Evolutionary conservation across 345 rosid species (phyloP).

Genomic region (Cochlearia excelsa): DNA sequence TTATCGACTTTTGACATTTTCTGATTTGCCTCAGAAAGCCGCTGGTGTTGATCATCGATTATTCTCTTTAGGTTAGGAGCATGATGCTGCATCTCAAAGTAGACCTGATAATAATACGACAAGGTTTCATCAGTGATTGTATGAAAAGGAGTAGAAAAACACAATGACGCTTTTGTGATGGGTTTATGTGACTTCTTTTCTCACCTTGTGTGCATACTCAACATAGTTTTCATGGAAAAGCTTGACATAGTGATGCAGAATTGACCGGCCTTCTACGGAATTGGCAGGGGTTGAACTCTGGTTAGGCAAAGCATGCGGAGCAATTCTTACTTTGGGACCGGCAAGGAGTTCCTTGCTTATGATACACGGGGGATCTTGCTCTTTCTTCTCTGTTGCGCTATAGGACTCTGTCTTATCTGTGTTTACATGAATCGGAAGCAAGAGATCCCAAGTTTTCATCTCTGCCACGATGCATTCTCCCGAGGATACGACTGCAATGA

Average conservation of each 20-base stretch:
- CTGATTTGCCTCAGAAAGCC: constrained; percentile 55
- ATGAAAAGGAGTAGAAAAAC: constrained; percentile 6
- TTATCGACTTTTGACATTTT: constrained; percentile 64
- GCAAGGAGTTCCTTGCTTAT: constrained; percentile 85
- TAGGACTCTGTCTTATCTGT: constrained; percentile 36
- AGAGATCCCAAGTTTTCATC: constrained; percentile 77
- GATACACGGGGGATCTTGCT: constrained; percentile 50
- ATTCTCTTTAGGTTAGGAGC: constrained; percentile 79
- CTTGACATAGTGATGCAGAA: constrained; percentile 82
- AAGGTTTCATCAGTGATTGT: not conserved
- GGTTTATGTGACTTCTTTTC: constrained; percentile 20
- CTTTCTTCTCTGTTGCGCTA: constrained; percentile 42
- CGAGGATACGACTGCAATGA: constrained; percentile 59
- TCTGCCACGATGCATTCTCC: constrained; percentile 82
- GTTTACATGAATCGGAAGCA: constrained; percentile 68
- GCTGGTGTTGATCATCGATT: constrained; percentile 65
- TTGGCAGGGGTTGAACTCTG: constrained; percentile 73
- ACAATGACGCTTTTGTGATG: constrained; percentile 1
- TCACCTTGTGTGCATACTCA: constrained; percentile 95
- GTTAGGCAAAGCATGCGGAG: constrained; percentile 73
- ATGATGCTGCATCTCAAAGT: constrained; percentile 85
- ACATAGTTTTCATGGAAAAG: constrained; percentile 93
- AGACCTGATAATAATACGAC: constrained; percentile 46
- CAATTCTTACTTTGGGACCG: constrained; percentile 77
- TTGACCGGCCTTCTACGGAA: constrained; percentile 83